Evolutionary conservation across 768 basidiomycete genomes (phyloP).

Genomic region (Leccinum subgranulosum): DNA sequence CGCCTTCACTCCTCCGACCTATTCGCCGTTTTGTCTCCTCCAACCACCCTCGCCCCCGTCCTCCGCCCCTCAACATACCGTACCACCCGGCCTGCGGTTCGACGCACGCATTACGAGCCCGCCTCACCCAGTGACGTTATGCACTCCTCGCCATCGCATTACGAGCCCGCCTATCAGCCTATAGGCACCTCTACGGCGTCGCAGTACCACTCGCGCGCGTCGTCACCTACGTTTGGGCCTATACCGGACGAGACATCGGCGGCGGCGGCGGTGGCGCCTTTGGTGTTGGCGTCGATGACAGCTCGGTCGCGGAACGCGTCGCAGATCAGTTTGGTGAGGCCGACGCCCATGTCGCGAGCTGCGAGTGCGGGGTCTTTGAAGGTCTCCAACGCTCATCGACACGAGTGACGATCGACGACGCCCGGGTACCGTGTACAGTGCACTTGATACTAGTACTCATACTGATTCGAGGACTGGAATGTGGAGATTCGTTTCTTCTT

Average conservation of each 20-base stretch:
- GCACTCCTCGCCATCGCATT: slow-evolving; percentile 7
- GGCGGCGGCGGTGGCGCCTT: neutral
- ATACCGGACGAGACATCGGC: neutral
- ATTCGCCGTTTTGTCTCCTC: slow-evolving; percentile 27
- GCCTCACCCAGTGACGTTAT: slow-evolving; percentile 8
- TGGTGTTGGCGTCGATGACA: slow-evolving; percentile 31
- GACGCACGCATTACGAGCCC: slow-evolving; percentile 22
- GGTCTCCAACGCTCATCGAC: slow-evolving; percentile 11
- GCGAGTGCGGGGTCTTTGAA: slow-evolving; percentile 23
- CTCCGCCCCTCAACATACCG: slow-evolving; percentile 17
- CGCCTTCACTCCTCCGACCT: slow-evolving; percentile 26
- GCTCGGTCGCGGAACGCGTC: slow-evolving; percentile 68
- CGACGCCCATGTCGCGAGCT: slow-evolving; percentile 35
- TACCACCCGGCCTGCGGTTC: slow-evolving; percentile 11
- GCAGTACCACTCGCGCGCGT: slow-evolving; percentile 32
- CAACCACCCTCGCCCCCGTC: slow-evolving; percentile 19
- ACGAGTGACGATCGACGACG: neutral
- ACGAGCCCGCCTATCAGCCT: slow-evolving; percentile 21
- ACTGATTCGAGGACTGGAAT: neutral
- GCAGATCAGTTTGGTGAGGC: slow-evolving; percentile 58
- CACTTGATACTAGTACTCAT: neutral
- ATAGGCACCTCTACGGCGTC: slow-evolving; percentile 33
- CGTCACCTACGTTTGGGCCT: slow-evolving; percentile 26
- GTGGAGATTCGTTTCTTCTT: neutral
- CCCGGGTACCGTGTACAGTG: neutral